Conservation (phyloP, 78 protist species). For the Dictyostelium discoideum region dicty_2.7 NC_007089.4:4982001-4982500, state of each 20-base stretch:
- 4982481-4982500: constrained; percentile 87
- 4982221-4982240: constrained; percentile 90
- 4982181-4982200: not conserved
- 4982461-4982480: constrained; percentile 86
- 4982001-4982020: too few species aligned
- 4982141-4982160: too few species aligned
- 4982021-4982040: too few species aligned
- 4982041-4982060: too few species aligned
- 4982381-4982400: constrained; percentile 92
- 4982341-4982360: too few species aligned
- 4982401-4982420: constrained; percentile 76
- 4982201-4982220: too few species aligned
- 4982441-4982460: constrained; percentile 98
- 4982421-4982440: constrained; percentile 88
- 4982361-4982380: constrained; percentile 94
- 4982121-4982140: too few species aligned
- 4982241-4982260: constrained; percentile 98
- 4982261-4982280: constrained; percentile 13
- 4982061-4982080: too few species aligned
- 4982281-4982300: too few species aligned
- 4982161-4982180: too few species aligned
- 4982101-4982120: too few species aligned
- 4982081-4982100: too few species aligned
- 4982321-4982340: not conserved
- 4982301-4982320: not conserved